phyloP scores from a whole-genome alignment of 2,329 filamentous ascomycete species.

The Raffaelea arxii region DNA sequence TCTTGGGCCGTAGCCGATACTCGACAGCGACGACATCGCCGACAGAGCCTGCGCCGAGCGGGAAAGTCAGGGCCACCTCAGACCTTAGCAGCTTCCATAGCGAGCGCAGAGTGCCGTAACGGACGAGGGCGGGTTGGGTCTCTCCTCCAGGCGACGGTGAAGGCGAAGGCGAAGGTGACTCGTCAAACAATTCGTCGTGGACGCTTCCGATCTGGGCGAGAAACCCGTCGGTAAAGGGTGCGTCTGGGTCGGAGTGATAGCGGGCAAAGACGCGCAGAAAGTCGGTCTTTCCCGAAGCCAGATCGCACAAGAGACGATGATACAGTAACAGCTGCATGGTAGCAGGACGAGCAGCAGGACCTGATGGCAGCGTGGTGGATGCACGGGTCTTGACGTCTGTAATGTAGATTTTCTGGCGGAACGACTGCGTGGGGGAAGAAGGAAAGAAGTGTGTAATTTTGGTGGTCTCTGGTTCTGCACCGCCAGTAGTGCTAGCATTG shows the following conservation, averaged over 20 bases:
- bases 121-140: constrained; percentile 18
- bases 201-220: constrained; percentile 63
- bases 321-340: constrained; percentile 87
- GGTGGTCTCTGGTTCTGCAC: constrained; percentile 10
- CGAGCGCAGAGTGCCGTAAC: constrained; percentile 38
- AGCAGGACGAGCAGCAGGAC: constrained; percentile 60
- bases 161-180: constrained; percentile 9
- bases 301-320: constrained; percentile 68
- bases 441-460: constrained; percentile 14
- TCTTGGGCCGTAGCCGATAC: constrained; percentile 28
- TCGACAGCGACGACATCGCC: constrained; percentile 43
- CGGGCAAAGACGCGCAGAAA: constrained; percentile 59
- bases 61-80: constrained; percentile 43
- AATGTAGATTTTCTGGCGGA: constrained; percentile 49
- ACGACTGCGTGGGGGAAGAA: constrained; percentile 4
- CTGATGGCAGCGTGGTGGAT: constrained; percentile 52
- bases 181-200: constrained; percentile 55
- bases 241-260: constrained; percentile 57
- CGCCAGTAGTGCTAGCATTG: no score
- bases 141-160: constrained; percentile 9
- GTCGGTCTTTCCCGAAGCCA: constrained; percentile 62
- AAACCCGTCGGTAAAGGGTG: constrained; percentile 68
- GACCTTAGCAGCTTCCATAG: constrained; percentile 34
- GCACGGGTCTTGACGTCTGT: constrained; percentile 82
- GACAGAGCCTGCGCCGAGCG: constrained; percentile 35